Evolutionary conservation across 2,329 filamentous ascomycete species (phyloP), one percentile per base, ranked within the genome.

Genomic region (Dactylonectria estremocensis): DNA sequence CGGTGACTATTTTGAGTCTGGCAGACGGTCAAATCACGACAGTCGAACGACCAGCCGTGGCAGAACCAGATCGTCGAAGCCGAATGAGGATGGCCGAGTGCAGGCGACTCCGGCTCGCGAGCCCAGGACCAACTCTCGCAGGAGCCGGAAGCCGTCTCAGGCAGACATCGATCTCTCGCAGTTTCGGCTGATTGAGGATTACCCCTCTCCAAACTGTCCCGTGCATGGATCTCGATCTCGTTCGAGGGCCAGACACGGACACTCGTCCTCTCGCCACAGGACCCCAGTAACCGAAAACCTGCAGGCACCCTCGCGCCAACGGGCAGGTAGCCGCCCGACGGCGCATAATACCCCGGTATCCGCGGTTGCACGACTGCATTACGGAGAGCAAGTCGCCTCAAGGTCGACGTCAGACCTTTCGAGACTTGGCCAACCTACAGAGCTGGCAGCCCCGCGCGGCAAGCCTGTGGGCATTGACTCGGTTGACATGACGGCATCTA

Each of bases 91-190:
- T n/a, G 33, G 61, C 5, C 37, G n/a, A n/a, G 16, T 35, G 14
- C 43, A 46, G n/a, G 24, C 48, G 11, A 22, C 35, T 33, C 59
- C 43, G 35, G 20, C 35, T 24, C 55, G 20, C 24, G 53, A 61
- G 35, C 64, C 58, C 13, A 61, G 61, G 28, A 59, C 55, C 8
- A 56, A 53, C 35, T 54, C 63, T 24, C 66, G 62, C 28, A 62
- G 62, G 5, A 61, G 52, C 52, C 40, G 64, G 13, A 48, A 52
- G 20, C 57, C 66, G 16, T 62, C 62, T 2, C 54, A 49, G 13
- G 65, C 69, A 18, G 49, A 61, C 10, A 48, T 74, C n/a, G 71
- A 74, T 53, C 67, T 74, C n/a, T 74, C 72, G 3, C 72, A 72
- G 33, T 74, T 72, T 28, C 37, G 50, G 2, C 56, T 74, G 37